Evolutionary conservation across 441 rosid genomes (phyloP).

Genomic region (Raphanus hybrid): DNA sequence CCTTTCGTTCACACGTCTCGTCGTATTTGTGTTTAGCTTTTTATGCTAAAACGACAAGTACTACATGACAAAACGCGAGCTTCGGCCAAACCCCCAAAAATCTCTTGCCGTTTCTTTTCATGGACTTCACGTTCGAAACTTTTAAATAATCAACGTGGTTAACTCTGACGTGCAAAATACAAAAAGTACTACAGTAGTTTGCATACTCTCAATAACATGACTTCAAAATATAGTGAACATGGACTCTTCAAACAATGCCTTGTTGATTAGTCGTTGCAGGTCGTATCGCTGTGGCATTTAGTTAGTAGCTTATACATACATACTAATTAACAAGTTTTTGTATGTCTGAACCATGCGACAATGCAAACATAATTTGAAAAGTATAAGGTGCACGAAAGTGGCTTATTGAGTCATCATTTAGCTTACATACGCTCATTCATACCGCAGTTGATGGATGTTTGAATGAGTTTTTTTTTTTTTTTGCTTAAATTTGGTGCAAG

Average conservation of each 20-base stretch:
- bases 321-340: background rate
- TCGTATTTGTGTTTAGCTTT: conserved; percentile 41
- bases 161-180: background rate
- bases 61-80: conserved; percentile 48
- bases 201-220: background rate
- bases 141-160: conserved; percentile 10
- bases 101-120: conserved; percentile 34
- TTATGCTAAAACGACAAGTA: conserved; percentile 39
- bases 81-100: conserved; percentile 47
- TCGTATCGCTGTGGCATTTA: background rate
- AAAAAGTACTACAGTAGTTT: background rate
- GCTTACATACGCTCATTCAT: background rate
- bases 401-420: background rate
- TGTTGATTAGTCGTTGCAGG: background rate
- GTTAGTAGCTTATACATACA: conserved; percentile 5
- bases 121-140: background rate
- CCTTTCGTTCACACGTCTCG: conserved; percentile 46
- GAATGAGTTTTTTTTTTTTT: no score
- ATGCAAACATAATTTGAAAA: conserved; percentile 1
- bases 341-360: background rate
- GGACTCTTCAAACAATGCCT: conserved; percentile 2
- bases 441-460: background rate
- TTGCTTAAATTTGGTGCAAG: no score
- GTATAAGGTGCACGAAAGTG: background rate
- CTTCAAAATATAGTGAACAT: background rate